Percentiles rank a stretch among this genome's conserved stretches.
These are phyloP conservation scores for Zymoseptoria pseudotritici DNA, from an alignment of 2,329 filamentous ascomycete genomes.

Conservation along the genomic window DNA sequence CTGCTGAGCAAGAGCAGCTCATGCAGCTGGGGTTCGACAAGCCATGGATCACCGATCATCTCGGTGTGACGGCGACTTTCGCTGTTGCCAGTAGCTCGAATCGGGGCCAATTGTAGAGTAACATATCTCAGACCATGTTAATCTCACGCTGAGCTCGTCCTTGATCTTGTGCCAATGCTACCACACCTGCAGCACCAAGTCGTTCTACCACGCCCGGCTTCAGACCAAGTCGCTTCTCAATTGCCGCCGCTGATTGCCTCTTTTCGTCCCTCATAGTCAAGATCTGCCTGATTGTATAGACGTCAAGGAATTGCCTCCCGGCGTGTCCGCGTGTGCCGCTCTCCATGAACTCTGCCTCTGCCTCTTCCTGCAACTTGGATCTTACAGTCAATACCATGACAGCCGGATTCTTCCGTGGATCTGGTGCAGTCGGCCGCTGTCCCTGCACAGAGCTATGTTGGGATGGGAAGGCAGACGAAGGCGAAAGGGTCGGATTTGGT, in stretches of 20 bases:
- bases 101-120: neutral
- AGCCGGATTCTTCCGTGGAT: slow-evolving; percentile 46
- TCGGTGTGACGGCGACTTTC: slow-evolving; percentile 35
- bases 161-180: slow-evolving; percentile 24
- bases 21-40: slow-evolving; percentile 31
- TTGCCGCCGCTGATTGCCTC: slow-evolving; percentile 22
- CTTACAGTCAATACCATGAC: slow-evolving; percentile 47
- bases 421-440: slow-evolving; percentile 23
- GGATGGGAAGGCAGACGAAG: slow-evolving; percentile 44
- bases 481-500: slow-evolving; percentile 50
- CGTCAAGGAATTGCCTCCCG: slow-evolving; percentile 41
- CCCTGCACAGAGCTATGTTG: slow-evolving; percentile 29
- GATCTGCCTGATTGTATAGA: slow-evolving; percentile 33
- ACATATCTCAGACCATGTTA: slow-evolving; percentile 22
- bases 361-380: slow-evolving; percentile 43
- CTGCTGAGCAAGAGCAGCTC: slow-evolving; percentile 25
- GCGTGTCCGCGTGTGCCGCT: slow-evolving; percentile 35
- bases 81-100: neutral
- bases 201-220: slow-evolving; percentile 28
- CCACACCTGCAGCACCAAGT: slow-evolving; percentile 26
- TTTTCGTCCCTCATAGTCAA: slow-evolving; percentile 27
- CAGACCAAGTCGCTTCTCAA: slow-evolving; percentile 29
- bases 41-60: slow-evolving; percentile 47
- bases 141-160: slow-evolving; percentile 26
- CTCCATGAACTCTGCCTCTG: slow-evolving; percentile 47